Base-by-base conservation (phyloP, 768 basidiomycete genomes). In the Galerina marginata region DNA sequence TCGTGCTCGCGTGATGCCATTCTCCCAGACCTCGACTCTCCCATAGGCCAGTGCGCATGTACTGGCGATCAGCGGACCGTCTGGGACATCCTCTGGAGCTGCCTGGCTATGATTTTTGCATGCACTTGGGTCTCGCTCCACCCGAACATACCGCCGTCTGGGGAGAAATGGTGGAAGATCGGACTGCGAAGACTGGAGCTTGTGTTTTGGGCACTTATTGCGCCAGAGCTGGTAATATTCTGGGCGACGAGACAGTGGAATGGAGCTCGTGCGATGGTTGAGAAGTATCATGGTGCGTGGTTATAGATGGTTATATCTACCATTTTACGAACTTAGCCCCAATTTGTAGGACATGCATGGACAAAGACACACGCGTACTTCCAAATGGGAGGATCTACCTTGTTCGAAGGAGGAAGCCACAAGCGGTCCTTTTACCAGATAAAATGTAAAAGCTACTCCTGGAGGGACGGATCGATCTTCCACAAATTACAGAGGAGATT, bases 171-270 rank as follows among this genome's bases (percentile, higher is more conserved):
- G 14, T 11, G 26, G 14, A 43, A 23, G 25, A 55, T 26, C 14
- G n/a, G 26, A 4, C 29, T 46, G n/a, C 54, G 54, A 6, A 44
- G 54, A 29, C 3, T 56, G 9, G 54, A 56, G 12, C 20, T 56
- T 12, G 38, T 47, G 54, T 2, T 38, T 9, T 56, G 45, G n/a
- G 54, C 54, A 1, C 33, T 47, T 9, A 15, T 56, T 9, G 36
- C 45, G 3, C 54, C 54, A 37, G 54, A 56, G 26, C 4, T 47
- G n/a, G 20, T 56, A 6, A 45, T 56, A 37, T 56, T 9, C 11
- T 56, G 43, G 54, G 54, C 54, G 3, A 33, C 46, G 29, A 3
- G 54, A 6, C 54, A 56, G 44, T 56, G 29, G 44, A 11, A 6
- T 16, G 44, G 54, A 9, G 54, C 54, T 40, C 20, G 20, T 20